These are phyloP conservation scores for Monilinia laxa DNA, from an alignment of 2,329 filamentous ascomycete species.

Conservation along the genomic window DNA sequence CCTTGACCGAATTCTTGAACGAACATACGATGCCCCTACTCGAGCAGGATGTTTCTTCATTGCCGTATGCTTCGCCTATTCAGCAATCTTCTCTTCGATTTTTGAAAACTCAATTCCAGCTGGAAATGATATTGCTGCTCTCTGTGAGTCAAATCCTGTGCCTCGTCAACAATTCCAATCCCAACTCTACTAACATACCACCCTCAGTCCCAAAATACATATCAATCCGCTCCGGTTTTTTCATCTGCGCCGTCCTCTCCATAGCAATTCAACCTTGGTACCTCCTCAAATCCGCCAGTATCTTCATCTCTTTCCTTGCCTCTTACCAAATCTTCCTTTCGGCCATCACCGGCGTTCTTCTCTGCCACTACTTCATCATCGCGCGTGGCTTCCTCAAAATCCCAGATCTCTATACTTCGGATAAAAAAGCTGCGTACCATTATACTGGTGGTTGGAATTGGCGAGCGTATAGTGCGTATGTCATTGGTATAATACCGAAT, in stretches of 20 bases:
- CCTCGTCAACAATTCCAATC: not conserved
- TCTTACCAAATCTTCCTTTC: conserved; percentile 47
- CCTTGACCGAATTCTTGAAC: conserved; percentile 42
- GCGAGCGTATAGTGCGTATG: conserved; percentile 41
- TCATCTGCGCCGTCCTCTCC: conserved; percentile 42
- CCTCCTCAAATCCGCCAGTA: conserved; percentile 40
- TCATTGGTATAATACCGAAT: conserved; percentile 44
- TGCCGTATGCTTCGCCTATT: conserved; percentile 45
- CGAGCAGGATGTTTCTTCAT: conserved; percentile 46
- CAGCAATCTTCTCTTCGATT: conserved; percentile 46
- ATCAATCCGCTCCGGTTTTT: conserved; percentile 44
- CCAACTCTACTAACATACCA: not conserved
- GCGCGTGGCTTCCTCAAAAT: conserved; percentile 42
- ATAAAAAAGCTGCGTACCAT: conserved; percentile 39
- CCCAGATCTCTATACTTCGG: conserved; percentile 41
- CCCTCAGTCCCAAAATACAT: conserved; percentile 43
- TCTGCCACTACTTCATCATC: conserved; percentile 47
- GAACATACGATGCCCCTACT: conserved; percentile 41
- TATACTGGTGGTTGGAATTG: conserved; percentile 43
- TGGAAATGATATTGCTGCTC: conserved; percentile 43
- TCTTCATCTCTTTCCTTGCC: conserved; percentile 45
- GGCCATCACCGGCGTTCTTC: conserved; percentile 45
- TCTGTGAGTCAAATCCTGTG: conserved; percentile 26
- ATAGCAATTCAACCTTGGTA: conserved; percentile 45
- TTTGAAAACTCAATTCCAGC: conserved; percentile 47